These are phyloP conservation scores for Prototheca stagnorum DNA, from an alignment of 163 green algal genomes.

Conservation along the genomic window DNA sequence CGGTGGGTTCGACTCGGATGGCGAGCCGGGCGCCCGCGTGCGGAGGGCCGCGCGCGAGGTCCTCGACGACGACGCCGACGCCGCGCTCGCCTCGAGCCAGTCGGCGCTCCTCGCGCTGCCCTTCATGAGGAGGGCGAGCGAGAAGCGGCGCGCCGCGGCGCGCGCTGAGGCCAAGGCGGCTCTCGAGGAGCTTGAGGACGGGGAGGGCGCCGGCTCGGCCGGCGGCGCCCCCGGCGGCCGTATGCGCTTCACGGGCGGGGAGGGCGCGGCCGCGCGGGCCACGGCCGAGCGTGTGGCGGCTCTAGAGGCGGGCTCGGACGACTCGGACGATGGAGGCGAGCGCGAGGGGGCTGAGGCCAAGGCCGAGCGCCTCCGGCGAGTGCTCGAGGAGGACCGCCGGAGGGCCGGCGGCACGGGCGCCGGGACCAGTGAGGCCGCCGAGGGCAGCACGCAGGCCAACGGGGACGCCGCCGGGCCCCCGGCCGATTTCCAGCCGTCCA, in stretches of 20 bases:
- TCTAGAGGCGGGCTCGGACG: conserved; percentile 1
- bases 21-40: no score
- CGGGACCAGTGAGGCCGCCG: neutral
- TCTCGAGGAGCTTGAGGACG: conserved; percentile 39
- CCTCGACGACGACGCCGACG: no score
- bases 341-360: conserved; percentile 52
- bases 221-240: conserved; percentile 1
- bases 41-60: no score
- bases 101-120: conserved; percentile 76
- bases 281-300: conserved; percentile 1
- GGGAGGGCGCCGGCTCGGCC: neutral
- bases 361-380: conserved; percentile 23
- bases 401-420: no score
- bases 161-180: conserved; percentile 37
- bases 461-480: neutral
- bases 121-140: conserved; percentile 78
- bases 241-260: no score
- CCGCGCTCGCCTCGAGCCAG: neutral
- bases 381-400: conserved; percentile 5
- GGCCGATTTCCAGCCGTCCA: conserved; percentile 15
- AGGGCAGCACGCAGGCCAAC: neutral
- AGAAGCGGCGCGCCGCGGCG: conserved; percentile 44
- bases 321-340: conserved; percentile 9
- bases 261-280: neutral
- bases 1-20: no score